These are phyloP conservation scores for Fusarium sp. DNA, from an alignment of 2,329 filamentous ascomycete species.

Conservation along the genomic window DNA sequence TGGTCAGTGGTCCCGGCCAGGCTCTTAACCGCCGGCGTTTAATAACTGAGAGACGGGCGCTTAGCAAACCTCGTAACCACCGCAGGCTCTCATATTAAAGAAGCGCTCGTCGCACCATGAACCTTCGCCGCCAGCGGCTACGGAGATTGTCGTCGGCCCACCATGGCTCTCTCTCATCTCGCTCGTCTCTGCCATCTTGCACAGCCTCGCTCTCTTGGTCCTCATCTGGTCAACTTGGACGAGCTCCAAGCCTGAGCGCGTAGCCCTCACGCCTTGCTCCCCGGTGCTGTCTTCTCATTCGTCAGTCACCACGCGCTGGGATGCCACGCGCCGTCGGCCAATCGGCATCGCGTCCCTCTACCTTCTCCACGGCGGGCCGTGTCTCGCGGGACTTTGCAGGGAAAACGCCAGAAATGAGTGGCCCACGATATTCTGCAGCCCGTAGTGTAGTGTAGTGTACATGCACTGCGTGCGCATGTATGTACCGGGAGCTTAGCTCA, in stretches of 20 bases:
- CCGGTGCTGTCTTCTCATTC: conserved; percentile 38
- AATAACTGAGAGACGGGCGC: conserved; percentile 37
- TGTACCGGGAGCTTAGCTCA: not conserved
- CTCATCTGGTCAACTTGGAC: not conserved
- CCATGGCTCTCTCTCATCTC: conserved; percentile 14
- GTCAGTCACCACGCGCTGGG: conserved; percentile 42
- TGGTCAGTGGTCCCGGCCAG: conserved; percentile 37
- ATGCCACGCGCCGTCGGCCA: conserved; percentile 36
- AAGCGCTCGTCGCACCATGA: conserved; percentile 40
- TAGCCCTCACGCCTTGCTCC: conserved; percentile 13
- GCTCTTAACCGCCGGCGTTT: conserved; percentile 42
- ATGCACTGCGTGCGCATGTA: not conserved
- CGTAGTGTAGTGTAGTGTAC: not conserved
- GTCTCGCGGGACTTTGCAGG: conserved; percentile 16
- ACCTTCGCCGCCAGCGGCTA: conserved; percentile 41
- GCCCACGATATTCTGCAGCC: conserved; percentile 29
- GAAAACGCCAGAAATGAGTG: conserved; percentile 23
- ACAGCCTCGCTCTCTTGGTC: conserved; percentile 31
- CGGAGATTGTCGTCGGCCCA: conserved; percentile 46
- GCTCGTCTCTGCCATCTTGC: conserved; percentile 16
- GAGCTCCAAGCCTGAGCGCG: conserved; percentile 8
- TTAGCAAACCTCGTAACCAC: conserved; percentile 24
- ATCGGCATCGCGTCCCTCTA: conserved; percentile 31
- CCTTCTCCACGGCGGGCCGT: conserved; percentile 15
- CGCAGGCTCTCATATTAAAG: conserved; percentile 27